Evolutionary conservation across 768 basidiomycete genomes (phyloP).

Genomic region (Hygrophoropsis aurantiaca): DNA sequence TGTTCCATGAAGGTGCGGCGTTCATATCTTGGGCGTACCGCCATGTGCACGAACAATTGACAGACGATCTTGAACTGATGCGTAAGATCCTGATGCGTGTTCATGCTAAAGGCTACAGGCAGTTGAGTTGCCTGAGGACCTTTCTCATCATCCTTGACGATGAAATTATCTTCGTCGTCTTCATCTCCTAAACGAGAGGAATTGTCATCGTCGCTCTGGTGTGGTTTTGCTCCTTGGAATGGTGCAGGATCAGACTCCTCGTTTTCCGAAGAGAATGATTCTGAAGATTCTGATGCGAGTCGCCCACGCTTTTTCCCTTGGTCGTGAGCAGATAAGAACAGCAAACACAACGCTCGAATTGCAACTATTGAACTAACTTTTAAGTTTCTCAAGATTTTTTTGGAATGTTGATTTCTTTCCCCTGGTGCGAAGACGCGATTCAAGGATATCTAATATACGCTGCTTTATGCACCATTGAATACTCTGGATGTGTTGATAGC

Average conservation of each 20-base stretch:
- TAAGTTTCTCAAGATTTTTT: constrained; percentile 63
- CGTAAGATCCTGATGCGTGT: constrained; percentile 68
- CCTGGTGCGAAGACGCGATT: constrained; percentile 60
- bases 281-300: constrained; percentile 25
- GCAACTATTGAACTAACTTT: constrained; percentile 48
- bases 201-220: constrained; percentile 35
- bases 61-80: constrained; percentile 87
- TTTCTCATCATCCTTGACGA: constrained; percentile 65
- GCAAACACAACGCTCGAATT: too few species aligned
- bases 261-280: constrained; percentile 32
- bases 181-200: constrained; percentile 36
- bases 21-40: constrained; percentile 53
- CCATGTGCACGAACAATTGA: constrained; percentile 83
- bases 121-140: constrained; percentile 42
- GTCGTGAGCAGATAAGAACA: constrained; percentile 8
- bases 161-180: constrained; percentile 37
- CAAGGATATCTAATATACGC: constrained; percentile 52
- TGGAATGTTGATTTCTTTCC: constrained; percentile 61
- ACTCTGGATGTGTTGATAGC: constrained; percentile 16
- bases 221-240: constrained; percentile 48
- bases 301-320: constrained; percentile 47
- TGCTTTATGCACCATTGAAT: constrained; percentile 2
- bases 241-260: constrained; percentile 27
- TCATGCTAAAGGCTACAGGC: constrained; percentile 82
- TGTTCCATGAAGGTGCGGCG: constrained; percentile 57